A percentile compares a stretch with the other conserved stretches of the same genome.
Conservation (phyloP, 73 alveolate genomes). For the Tetrahymena elliotti region DNA sequence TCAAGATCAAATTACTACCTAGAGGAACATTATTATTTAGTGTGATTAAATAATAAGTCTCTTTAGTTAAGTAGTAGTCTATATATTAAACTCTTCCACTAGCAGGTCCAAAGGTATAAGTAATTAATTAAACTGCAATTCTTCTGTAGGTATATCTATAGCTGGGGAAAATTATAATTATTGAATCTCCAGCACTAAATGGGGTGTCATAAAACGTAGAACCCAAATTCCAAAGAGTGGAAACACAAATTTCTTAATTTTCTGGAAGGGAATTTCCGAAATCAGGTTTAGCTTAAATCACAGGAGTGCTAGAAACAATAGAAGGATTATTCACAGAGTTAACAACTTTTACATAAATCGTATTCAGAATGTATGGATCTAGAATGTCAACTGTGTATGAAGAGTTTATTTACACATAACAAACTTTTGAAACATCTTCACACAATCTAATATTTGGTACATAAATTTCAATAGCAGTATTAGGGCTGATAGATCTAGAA, state of each 20-base stretch:
- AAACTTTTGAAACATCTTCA: background rate
- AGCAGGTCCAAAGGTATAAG: background rate
- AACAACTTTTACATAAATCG: background rate
- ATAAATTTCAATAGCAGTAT: background rate
- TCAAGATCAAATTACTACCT: background rate
- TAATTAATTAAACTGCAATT: background rate
- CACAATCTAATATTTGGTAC: conserved; percentile 24
- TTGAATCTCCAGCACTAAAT: background rate
- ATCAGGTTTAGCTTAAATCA: background rate
- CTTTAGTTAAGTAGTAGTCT: background rate
- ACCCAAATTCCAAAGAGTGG: background rate
- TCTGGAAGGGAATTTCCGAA: background rate
- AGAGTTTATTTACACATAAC: conserved; percentile 7
- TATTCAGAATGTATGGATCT: conserved; percentile 21
- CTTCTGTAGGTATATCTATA: background rate
- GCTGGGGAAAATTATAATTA: background rate
- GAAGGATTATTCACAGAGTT: background rate
- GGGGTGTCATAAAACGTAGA: background rate
- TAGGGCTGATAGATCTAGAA: background rate
- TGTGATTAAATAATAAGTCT: background rate
- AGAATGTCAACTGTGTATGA: conserved; percentile 23
- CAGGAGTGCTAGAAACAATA: background rate
- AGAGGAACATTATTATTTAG: background rate
- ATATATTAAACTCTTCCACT: background rate
- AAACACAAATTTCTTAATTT: background rate